phyloP scores from a whole-genome alignment of 1,284 basidiomycete species.

The Cryptococcus sp. region DNA sequence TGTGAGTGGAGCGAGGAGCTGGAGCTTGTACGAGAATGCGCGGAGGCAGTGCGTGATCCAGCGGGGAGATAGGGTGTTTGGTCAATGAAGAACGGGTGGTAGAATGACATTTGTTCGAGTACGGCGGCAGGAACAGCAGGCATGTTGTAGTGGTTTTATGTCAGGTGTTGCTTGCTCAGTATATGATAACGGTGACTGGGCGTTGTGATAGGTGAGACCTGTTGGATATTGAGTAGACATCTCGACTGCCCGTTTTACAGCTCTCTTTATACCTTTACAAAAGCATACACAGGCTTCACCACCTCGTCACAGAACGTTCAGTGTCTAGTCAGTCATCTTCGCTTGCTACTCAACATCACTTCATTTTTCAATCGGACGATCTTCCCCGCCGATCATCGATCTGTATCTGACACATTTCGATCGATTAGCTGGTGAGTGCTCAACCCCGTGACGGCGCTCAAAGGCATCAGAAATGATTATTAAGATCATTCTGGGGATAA shows the following conservation, averaged over 20 bases:
- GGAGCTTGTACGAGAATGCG: conserved; percentile 8
- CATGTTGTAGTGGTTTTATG: background rate
- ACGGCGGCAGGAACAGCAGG: too few relatives aligned
- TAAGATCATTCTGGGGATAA: too few relatives aligned
- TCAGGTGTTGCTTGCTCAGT: background rate
- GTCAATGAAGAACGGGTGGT: conserved; percentile 31
- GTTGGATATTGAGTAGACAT: background rate
- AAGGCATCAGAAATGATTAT: too few relatives aligned
- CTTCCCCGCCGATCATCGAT: too few relatives aligned
- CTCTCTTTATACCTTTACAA: conserved; percentile 4
- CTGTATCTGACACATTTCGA: too few relatives aligned
- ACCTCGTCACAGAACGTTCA: conserved; percentile 4
- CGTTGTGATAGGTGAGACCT: background rate
- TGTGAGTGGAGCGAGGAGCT: background rate
- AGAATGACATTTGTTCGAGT: conserved; percentile 1
- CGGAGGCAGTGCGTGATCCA: background rate
- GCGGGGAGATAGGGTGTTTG: conserved; percentile 21
- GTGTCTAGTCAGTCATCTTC: too few relatives aligned
- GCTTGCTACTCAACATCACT: too few relatives aligned
- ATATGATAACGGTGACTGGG: background rate
- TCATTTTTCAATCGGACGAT: too few relatives aligned
- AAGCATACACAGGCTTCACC: conserved; percentile 2
- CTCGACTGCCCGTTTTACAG: too few relatives aligned
- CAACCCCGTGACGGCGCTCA: too few relatives aligned
- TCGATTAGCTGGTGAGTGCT: too few relatives aligned